Percentiles rank a stretch among this genome's conserved stretches.
Conservation (phyloP, 2,329 filamentous ascomycete genomes). For the Gaeumannomyces sp. region DNA sequence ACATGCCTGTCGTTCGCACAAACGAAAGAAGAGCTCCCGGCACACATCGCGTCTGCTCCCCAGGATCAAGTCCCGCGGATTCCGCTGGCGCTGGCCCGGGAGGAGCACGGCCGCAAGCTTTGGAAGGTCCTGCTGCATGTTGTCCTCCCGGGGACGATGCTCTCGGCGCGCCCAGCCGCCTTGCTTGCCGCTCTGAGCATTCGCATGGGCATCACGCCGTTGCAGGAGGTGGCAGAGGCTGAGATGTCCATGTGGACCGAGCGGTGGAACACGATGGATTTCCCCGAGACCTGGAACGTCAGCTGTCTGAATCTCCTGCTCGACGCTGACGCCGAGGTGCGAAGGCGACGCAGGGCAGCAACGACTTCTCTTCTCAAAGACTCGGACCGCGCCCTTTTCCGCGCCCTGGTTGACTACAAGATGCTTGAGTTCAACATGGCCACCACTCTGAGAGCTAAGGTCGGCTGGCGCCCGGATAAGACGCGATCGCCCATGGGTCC, state of each 20-base stretch:
- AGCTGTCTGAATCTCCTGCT: conserved; percentile 39
- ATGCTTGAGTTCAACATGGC: conserved; percentile 39
- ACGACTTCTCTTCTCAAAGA: conserved; percentile 25
- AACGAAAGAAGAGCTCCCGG: conserved; percentile 33
- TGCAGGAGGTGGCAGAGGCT: conserved; percentile 32
- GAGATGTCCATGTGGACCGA: conserved; percentile 35
- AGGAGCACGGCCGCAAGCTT: conserved; percentile 31
- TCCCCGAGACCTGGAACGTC: conserved; percentile 44
- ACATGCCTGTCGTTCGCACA: conserved; percentile 39
- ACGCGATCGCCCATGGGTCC: conserved; percentile 36
- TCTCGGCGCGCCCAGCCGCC: conserved; percentile 36
- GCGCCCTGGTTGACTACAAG: conserved; percentile 38
- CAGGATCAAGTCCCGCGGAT: conserved; percentile 32
- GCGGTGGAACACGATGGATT: conserved; percentile 40
- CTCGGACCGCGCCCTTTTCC: conserved; percentile 35
- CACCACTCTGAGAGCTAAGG: conserved; percentile 34
- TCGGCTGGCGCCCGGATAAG: conserved; percentile 42
- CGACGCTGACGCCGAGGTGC: conserved; percentile 33
- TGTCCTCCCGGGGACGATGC: conserved; percentile 41
- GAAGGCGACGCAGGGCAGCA: neutral
- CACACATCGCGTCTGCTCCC: conserved; percentile 30
- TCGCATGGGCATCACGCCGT: conserved; percentile 38
- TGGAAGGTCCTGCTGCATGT: conserved; percentile 43
- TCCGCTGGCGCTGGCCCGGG: conserved; percentile 34
- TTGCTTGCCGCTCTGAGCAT: conserved; percentile 41